phyloP scores from a whole-genome alignment of 2,329 filamentous ascomycete genomes.

The Pseudodiploospora longispora region DNA sequence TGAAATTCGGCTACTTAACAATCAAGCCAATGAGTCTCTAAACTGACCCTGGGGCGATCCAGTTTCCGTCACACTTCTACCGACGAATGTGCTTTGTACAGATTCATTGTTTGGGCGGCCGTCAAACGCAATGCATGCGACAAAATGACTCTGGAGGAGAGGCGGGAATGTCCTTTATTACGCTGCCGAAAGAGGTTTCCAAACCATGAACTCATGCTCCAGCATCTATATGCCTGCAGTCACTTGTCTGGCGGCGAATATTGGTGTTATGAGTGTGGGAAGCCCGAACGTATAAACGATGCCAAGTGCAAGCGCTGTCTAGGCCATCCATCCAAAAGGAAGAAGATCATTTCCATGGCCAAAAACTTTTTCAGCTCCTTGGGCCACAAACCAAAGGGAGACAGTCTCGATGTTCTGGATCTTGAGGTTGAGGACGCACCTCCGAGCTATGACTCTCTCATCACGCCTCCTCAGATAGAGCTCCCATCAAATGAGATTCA shows the following conservation, averaged over 20 bases:
- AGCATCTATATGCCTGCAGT: slow-evolving; percentile 41
- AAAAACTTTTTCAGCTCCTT: slow-evolving; percentile 47
- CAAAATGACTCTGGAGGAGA: slow-evolving; percentile 39
- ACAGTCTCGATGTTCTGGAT: slow-evolving; percentile 12
- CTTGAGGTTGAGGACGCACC: slow-evolving; percentile 30
- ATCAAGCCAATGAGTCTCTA: neutral
- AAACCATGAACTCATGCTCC: slow-evolving; percentile 46
- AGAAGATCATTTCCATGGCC: slow-evolving; percentile 43
- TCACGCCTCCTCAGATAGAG: slow-evolving; percentile 29
- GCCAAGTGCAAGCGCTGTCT: slow-evolving; percentile 41
- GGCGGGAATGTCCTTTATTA: slow-evolving; percentile 43
- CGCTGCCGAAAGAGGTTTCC: slow-evolving; percentile 41
- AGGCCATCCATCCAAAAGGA: slow-evolving; percentile 42
- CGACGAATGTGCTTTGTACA: slow-evolving; percentile 44
- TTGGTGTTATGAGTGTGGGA: slow-evolving; percentile 47
- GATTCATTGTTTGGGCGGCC: slow-evolving; percentile 50
- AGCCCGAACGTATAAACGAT: slow-evolving; percentile 44
- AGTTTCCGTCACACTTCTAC: slow-evolving; percentile 37
- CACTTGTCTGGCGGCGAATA: slow-evolving; percentile 44
- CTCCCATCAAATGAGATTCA: slow-evolving; percentile 42
- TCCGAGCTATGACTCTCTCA: slow-evolving; percentile 38
- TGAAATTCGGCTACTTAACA: too few relatives aligned
- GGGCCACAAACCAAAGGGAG: slow-evolving; percentile 37
- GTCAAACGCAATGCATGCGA: slow-evolving; percentile 44
- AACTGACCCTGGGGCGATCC: neutral